Evolutionary conservation across 106 monocot species (phyloP), one percentile per base, ranked within the genome.

Genomic region (Chionographis japonica): DNA sequence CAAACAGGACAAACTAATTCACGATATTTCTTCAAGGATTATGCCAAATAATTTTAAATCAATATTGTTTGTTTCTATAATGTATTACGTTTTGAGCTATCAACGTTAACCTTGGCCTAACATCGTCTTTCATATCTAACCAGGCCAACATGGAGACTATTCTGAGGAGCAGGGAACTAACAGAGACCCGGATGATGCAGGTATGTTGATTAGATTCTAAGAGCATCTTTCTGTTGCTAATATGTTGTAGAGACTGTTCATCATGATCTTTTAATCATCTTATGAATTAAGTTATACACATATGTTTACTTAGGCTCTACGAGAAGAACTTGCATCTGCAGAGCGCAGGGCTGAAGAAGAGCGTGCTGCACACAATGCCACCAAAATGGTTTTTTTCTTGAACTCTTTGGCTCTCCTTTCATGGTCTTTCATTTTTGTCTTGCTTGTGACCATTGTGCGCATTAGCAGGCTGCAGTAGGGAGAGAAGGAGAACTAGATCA

Each of bases 401-500:
- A 75, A 60, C 51, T 75, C 12, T 40, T 17, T 69, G 3, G 53
- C 15, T 52, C 46, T 53, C 43, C 63, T 53, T 58, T 37, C 37
- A 56, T 50, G 38, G 14, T 64, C 37, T 8, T 78, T 12, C 18
- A 56, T 6, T 68, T 16, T 63, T 73, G 15, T 35, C 51, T 74
- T 35, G 19, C 51, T 72, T 38, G 35, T 61, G 15, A 12, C 12
- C 17, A 50, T 37, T 72, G 7, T 65, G 58, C 55, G 12, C 61
- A 54, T 62, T 65, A 55, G 67, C 78, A 98, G 97, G 92, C 97
- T 72, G 92, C 97, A 38, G 85, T 98, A 11, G 89, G 90, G 64
- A 98, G 97, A 87, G 97, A 98, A 72, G 81, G 92, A 66, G 97
- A 98, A 65, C 78, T 98, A 73, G 97, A 92, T 65, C 97, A 93